Conservation (phyloP, 345 rosid species). For the Arabis hirsuta region DNA sequence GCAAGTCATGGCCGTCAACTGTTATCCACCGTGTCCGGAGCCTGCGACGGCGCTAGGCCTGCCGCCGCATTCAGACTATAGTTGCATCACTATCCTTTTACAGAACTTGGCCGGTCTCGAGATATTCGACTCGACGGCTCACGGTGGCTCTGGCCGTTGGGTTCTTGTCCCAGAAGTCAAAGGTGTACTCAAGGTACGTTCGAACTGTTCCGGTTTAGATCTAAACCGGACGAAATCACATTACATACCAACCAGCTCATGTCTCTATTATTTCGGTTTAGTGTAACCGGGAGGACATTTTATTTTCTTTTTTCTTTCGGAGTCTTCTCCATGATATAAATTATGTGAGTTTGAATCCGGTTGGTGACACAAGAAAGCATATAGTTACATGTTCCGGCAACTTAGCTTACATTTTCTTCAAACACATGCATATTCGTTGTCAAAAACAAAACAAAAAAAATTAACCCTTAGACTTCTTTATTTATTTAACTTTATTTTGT, state of each 20-base stretch:
- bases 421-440: too few relatives aligned
- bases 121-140: conserved; percentile 46
- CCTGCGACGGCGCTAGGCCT: conserved; percentile 55
- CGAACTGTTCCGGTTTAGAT: neutral
- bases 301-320: too few relatives aligned
- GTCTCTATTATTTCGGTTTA: neutral
- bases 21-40: conserved; percentile 66
- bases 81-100: conserved; percentile 59
- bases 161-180: conserved; percentile 45
- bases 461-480: too few relatives aligned
- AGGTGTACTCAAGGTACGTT: conserved; percentile 56
- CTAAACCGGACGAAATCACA: neutral
- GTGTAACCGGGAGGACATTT: too few relatives aligned
- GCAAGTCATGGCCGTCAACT: conserved; percentile 65
- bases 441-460: too few relatives aligned
- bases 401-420: too few relatives aligned
- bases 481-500: neutral
- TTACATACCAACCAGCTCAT: neutral
- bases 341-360: too few relatives aligned
- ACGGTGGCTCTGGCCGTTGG: conserved; percentile 49
- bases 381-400: too few relatives aligned
- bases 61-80: conserved; percentile 73
- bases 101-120: conserved; percentile 64
- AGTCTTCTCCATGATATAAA: too few relatives aligned
- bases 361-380: too few relatives aligned